These are phyloP conservation scores for Phaffomyces antillensis DNA, from an alignment of 805 yeast species.

Conservation along the genomic window DNA sequence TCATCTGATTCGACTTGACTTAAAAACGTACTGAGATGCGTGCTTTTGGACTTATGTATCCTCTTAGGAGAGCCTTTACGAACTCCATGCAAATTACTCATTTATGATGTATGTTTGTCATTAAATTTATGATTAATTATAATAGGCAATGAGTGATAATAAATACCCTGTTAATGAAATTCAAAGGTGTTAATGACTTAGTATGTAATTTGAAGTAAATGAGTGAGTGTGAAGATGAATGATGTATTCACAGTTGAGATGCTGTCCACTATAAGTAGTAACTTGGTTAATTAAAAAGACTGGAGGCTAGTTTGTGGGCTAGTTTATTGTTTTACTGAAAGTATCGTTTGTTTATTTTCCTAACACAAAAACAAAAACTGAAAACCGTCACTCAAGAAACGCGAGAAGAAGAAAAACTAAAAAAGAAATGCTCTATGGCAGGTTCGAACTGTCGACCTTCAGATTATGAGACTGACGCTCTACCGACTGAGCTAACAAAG, in stretches of 20 bases:
- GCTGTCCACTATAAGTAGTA: too few relatives aligned
- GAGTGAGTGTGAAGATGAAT: too few relatives aligned
- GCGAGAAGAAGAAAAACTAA: not conserved
- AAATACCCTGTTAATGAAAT: too few relatives aligned
- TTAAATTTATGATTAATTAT: too few relatives aligned
- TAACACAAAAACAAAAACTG: not conserved
- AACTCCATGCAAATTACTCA: not conserved
- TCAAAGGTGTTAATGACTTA: too few relatives aligned
- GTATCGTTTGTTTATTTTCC: too few relatives aligned
- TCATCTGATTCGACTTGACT: constrained; percentile 24
- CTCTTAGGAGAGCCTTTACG: not conserved
- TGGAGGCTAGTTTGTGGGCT: too few relatives aligned
- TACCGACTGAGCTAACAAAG: constrained; percentile 51
- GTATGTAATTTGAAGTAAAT: too few relatives aligned
- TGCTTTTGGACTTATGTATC: not conserved
- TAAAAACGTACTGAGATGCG: constrained; percentile 7
- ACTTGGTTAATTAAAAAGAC: too few relatives aligned
- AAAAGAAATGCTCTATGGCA: constrained; percentile 38
- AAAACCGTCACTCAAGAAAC: not conserved
- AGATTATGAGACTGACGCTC: constrained; percentile 54
- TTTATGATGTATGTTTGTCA: not conserved
- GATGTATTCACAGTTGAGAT: too few relatives aligned
- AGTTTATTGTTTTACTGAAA: too few relatives aligned
- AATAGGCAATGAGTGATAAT: too few relatives aligned
- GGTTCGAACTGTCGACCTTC: constrained; percentile 52